Percentiles rank a stretch among this genome's conserved stretches.
phyloP scores from a whole-genome alignment of 495 filamentous ascomycete genomes.

The Penicillium longicatenatum region DNA sequence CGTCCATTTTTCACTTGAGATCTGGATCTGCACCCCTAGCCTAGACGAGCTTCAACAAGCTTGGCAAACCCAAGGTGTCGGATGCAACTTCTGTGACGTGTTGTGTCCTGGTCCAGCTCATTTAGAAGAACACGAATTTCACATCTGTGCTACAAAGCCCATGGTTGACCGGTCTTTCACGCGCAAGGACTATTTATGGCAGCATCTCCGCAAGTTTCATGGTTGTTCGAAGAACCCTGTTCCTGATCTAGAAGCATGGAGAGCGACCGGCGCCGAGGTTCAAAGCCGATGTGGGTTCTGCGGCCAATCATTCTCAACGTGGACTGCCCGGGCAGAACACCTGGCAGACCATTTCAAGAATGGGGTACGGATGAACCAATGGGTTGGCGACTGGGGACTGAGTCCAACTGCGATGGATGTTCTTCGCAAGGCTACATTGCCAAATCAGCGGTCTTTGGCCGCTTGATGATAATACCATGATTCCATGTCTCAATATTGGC shows the following conservation, averaged over 20 bases:
- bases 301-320: conserved; percentile 58
- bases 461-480: background rate
- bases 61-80: conserved; percentile 26
- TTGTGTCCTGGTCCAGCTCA: conserved; percentile 61
- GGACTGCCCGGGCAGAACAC: conserved; percentile 64
- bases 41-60: conserved; percentile 14
- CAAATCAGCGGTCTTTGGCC: conserved; percentile 31
- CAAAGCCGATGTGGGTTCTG: conserved; percentile 75
- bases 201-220: conserved; percentile 81
- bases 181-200: conserved; percentile 80
- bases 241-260: conserved; percentile 71
- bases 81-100: conserved; percentile 69
- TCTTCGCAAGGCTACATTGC: conserved; percentile 63
- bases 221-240: conserved; percentile 58
- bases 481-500: background rate
- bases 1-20: conserved; percentile 73
- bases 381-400: conserved; percentile 75
- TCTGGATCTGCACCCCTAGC: conserved; percentile 67
- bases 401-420: conserved; percentile 57
- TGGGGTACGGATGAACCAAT: conserved; percentile 66
- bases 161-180: conserved; percentile 72
- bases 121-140: conserved; percentile 70
- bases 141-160: conserved; percentile 65
- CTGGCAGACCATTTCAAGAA: conserved; percentile 69
- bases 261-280: conserved; percentile 57